Conservation (phyloP, 2,329 filamentous ascomycete genomes). For the Colletotrichum endophyticum region DNA sequence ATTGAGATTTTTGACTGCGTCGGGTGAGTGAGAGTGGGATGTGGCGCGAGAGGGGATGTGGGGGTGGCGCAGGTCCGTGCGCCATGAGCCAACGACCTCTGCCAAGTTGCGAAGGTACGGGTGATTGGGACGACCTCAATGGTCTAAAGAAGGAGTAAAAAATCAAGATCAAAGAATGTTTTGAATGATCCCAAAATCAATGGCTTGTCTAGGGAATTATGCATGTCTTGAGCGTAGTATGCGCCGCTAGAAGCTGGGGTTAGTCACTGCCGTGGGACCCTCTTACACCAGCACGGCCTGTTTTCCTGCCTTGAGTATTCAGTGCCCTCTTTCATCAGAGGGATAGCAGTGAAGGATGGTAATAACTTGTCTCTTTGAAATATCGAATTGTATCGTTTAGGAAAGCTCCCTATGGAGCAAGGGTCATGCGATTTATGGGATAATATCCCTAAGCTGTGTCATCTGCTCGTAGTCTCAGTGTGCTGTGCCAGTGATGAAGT, state of each 20-base stretch:
- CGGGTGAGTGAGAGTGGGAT: background rate
- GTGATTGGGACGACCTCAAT: background rate
- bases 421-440: background rate
- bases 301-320: background rate
- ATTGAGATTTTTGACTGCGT: background rate
- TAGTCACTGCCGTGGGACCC: background rate
- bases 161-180: background rate
- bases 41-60: background rate
- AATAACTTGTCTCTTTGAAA: background rate
- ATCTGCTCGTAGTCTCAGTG: background rate
- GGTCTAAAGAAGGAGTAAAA: background rate
- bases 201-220: background rate
- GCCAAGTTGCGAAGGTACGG: background rate
- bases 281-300: background rate
- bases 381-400: rapidly evolving
- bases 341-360: background rate
- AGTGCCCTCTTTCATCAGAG: background rate
- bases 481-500: background rate
- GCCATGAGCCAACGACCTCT: background rate
- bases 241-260: rapidly evolving
- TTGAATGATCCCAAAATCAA: background rate
- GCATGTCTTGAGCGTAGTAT: background rate
- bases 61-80: background rate
- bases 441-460: background rate
- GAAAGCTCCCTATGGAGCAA: background rate